Conservation (phyloP, 1,284 basidiomycete genomes). For the Ganoderma boninense region DNA sequence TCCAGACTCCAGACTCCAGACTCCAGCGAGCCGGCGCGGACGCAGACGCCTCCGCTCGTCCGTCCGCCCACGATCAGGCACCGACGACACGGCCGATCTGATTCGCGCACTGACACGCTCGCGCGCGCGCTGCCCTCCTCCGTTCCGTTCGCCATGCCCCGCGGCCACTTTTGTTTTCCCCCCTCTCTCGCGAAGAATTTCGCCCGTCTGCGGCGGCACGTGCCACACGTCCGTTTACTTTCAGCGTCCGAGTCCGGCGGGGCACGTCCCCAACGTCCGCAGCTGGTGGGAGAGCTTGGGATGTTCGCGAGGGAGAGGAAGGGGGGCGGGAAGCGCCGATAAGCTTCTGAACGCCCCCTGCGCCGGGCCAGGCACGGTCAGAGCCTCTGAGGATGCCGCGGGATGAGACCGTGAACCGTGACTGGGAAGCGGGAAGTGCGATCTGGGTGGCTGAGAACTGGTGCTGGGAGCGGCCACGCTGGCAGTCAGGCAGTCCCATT, state of each 20-base stretch:
- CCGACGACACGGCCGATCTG: conserved; percentile 2
- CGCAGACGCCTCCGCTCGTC: not conserved
- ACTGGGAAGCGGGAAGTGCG: not conserved
- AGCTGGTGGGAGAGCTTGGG: not conserved
- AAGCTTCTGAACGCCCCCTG: conserved; percentile 1
- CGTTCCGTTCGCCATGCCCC: not conserved
- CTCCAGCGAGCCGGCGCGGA: not conserved
- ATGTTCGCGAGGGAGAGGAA: not conserved
- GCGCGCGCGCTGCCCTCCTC: not conserved
- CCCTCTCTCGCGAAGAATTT: too few relatives aligned
- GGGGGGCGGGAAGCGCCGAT: conserved; percentile 1
- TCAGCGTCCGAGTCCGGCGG: not conserved
- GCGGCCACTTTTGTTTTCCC: not conserved
- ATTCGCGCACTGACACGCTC: not conserved
- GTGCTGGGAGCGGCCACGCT: not conserved
- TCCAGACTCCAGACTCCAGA: too few relatives aligned
- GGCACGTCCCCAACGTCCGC: not conserved
- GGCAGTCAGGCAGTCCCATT: conserved; percentile 15
- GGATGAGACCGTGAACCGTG: not conserved
- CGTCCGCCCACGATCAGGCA: not conserved
- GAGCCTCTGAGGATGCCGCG: not conserved
- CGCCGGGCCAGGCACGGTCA: conserved; percentile 3
- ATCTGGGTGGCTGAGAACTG: conserved; percentile 1
- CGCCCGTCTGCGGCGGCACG: too few relatives aligned
- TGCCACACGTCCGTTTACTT: not conserved